phyloP scores from a whole-genome alignment of 495 filamentous ascomycete genomes.

The Lasiosphaeria ovina region DNA sequence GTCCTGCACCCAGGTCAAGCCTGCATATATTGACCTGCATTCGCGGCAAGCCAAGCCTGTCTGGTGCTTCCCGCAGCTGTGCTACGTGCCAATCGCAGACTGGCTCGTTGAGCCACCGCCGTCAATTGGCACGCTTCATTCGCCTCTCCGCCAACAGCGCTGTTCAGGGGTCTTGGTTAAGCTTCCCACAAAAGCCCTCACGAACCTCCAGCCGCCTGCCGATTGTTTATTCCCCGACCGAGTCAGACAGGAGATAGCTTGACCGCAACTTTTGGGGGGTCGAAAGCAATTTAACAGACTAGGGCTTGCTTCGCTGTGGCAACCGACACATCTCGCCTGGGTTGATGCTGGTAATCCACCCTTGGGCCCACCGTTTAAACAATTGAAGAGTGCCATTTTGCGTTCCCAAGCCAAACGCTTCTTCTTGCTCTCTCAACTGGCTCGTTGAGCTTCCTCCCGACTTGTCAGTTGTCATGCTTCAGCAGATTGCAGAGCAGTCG shows the following conservation, averaged over 20 bases:
- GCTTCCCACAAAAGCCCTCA: constrained; percentile 12
- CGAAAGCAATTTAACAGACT: constrained; percentile 12
- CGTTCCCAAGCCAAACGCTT: too few relatives aligned
- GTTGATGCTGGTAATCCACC: neutral
- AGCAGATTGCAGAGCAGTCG: constrained; percentile 7
- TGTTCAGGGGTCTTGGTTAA: constrained; percentile 11
- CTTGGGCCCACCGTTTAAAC: neutral
- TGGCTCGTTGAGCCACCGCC: constrained; percentile 6
- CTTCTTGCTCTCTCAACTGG: constrained; percentile 1
- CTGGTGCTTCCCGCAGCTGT: constrained; percentile 1
- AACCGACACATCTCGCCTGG: constrained; percentile 3
- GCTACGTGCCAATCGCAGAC: constrained; percentile 19
- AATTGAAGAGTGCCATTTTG: too few relatives aligned
- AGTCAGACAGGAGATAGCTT: constrained; percentile 4
- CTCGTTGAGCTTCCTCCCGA: neutral
- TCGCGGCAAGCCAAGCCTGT: constrained; percentile 7
- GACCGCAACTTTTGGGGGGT: constrained; percentile 20
- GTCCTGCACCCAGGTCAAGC: neutral
- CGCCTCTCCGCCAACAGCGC: constrained; percentile 1
- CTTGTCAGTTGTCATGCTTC: constrained; percentile 22
- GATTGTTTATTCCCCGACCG: constrained; percentile 15
- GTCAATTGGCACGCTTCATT: constrained; percentile 16
- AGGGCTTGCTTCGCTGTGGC: constrained; percentile 14
- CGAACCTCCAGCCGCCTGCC: constrained; percentile 3
- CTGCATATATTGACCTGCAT: constrained; percentile 16